These are phyloP conservation scores for Phytophthora crassamura DNA, from an alignment of 352 stramenopile genomes.

Conservation along the genomic window DNA sequence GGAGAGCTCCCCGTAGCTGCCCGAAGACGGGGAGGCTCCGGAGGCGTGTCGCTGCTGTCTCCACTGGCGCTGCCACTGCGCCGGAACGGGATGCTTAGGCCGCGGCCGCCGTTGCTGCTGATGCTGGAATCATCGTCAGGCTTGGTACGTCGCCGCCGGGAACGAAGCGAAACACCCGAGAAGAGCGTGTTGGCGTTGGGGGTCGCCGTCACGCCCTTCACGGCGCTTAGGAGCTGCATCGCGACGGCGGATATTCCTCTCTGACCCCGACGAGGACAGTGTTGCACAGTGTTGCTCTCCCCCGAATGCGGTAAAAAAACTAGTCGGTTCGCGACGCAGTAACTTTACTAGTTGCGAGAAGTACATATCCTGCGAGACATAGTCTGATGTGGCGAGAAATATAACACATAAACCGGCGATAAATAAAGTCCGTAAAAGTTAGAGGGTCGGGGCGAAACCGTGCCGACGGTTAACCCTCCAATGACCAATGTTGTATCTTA, in stretches of 20 bases:
- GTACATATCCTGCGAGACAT: too few relatives aligned
- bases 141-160: constrained; percentile 21
- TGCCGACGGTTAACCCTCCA: too few relatives aligned
- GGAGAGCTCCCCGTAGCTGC: constrained; percentile 12
- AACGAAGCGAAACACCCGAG: constrained; percentile 41
- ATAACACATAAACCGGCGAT: too few relatives aligned
- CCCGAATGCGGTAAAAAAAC: too few relatives aligned
- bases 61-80: constrained; percentile 31
- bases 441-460: too few relatives aligned
- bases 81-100: constrained; percentile 22
- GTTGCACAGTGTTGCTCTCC: constrained; percentile 1
- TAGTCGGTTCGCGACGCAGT: too few relatives aligned
- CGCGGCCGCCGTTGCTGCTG: constrained; percentile 1
- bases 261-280: neutral
- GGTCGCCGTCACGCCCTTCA: constrained; percentile 42
- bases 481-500: too few relatives aligned
- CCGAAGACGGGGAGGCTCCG: constrained; percentile 4
- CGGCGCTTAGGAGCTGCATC: constrained; percentile 40
- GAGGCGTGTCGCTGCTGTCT: constrained; percentile 30
- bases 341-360: too few relatives aligned
- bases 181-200: constrained; percentile 39
- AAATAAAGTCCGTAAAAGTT: too few relatives aligned
- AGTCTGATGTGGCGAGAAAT: too few relatives aligned
- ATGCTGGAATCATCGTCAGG: constrained; percentile 5
- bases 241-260: neutral